Evolutionary conservation across 2,329 filamentous ascomycete genomes (phyloP), one percentile per base, ranked within the genome.

Genomic region (Sporothrix humicola): DNA sequence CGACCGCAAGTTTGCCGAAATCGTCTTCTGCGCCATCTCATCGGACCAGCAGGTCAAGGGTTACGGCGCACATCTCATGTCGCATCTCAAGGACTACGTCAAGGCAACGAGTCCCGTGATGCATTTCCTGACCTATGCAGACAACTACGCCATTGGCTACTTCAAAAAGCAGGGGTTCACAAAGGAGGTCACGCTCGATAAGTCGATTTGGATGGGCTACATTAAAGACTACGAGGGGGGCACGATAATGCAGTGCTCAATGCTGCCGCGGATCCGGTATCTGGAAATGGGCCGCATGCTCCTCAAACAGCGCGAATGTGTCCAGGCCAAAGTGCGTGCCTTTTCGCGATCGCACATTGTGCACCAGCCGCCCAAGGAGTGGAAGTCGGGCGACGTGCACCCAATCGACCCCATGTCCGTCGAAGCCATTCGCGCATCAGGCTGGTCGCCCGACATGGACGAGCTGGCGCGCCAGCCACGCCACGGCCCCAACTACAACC

Each of bases 151-250:
- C 54, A 99, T 97, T 77, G 96, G 96, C 12, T 99, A 98, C 82
- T 99, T 99, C 83, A 97, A 98, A 82, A 99, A 99, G 81, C 96
- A 99, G 81, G 96, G 96, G 0, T 99, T 99, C 80, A 98, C 96
- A 1, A 99, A 99, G 81, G 95, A 99, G 79, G 98, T 99, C 76
- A 97, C 95, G 0, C 89, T 99, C 0, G 93, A 96, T 74, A 92
- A 91, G 79, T 90, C 91, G 2, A 91, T 94, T 3, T 99, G 96
- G 96, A 98, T 98, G 96, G 96, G 96, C 2, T 99, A 98, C 79
- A 99, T 99, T 85, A 99, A 99, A 81, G 96, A 99, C 81, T 99
- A 99, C 81, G 96, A 99, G 83, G 96, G 96, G 73, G 96, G 96
- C 74, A 99, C 96, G 0, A 97, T 99, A 75, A 99, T 99, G 96